These are phyloP conservation scores for Dittrichia graveolens DNA, from an alignment of 129 eudicot genomes.

Conservation along the genomic window DNA sequence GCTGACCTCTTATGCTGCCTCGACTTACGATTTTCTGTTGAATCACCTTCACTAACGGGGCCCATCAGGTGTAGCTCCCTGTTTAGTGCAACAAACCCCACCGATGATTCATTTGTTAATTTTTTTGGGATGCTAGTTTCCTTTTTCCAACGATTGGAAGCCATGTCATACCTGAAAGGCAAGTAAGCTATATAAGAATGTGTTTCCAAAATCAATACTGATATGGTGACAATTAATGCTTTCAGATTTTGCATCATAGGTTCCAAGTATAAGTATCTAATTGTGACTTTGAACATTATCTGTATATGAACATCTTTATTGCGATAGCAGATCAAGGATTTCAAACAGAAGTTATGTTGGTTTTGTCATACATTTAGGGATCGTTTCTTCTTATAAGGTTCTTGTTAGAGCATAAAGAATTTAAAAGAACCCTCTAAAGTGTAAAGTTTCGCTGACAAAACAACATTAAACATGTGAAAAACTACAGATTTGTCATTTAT, in stretches of 20 bases:
- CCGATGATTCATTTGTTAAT: constrained; percentile 53
- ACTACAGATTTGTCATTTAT: background rate
- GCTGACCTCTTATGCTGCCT: constrained; percentile 66
- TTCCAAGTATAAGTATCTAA: constrained; percentile 6
- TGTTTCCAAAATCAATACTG: background rate
- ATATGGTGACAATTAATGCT: background rate
- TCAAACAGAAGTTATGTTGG: no score
- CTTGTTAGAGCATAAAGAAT: background rate
- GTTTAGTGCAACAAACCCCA: constrained; percentile 68
- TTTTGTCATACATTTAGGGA: background rate
- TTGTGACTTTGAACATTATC: background rate
- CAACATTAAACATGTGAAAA: background rate
- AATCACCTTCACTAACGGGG: constrained; percentile 41
- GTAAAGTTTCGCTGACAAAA: background rate
- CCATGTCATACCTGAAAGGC: constrained; percentile 64
- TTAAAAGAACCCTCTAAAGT: background rate
- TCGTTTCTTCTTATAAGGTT: background rate
- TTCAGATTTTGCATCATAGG: background rate
- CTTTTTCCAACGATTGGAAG: constrained; percentile 69
- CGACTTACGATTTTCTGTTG: constrained; percentile 46
- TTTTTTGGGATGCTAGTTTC: constrained; percentile 78
- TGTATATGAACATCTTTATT: background rate
- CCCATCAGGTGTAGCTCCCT: constrained; percentile 71
- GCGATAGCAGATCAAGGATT: no score
- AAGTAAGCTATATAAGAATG: background rate